Base-by-base conservation (phyloP, 495 filamentous ascomycete species). In the Neurospora sp. region DNA sequence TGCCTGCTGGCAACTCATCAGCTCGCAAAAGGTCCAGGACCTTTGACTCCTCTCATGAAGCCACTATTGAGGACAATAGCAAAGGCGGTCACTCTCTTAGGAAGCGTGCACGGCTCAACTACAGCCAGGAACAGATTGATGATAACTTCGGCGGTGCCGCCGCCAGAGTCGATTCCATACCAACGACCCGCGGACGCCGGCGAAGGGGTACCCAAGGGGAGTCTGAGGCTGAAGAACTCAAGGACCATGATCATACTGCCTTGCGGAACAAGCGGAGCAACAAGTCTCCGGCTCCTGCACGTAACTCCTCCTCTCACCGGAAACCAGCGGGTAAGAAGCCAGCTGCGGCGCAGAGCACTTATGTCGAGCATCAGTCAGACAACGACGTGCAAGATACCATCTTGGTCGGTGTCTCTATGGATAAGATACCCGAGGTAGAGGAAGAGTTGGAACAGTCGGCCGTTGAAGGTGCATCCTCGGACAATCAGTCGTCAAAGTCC, bases 321-420 rank as follows among this genome's bases (percentile, higher is more conserved):
- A 81, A 81, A 27, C 78, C 77, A 31, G 73, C 79, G n/a, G 69
- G 76, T 41, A 78, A 77, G 41, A 85, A 83, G 72, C 74, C 77
- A 11, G 73, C 79, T 3, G 46, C 72, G 1, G 79, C 82, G 48
- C 68, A 78, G 22, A 78, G 75, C 44, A 22, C 76, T 11, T 79
- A 77, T 41, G 76, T 75, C 22, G 77, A 82, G 39, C 78, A 84
- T 61, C 75, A 75, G 1, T 76, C 77, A 39, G 83, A 85, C 69
- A 82, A 83, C 42, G 82, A 85, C 39, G 82, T 85, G 7, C 81
- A 83, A 73, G 84, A 86, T 75, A 85, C 84, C 39, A 85, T 86
- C 72, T 81, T 85, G 39, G 84, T 86, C 53, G 83, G 84, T 38
- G 80, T 81, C 6, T 71, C 78, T 22, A 79, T 76, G 70, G 75